These are phyloP conservation scores for Carnegiea gigantea DNA, from an alignment of 179 eudicot genomes.

Conservation along the genomic window DNA sequence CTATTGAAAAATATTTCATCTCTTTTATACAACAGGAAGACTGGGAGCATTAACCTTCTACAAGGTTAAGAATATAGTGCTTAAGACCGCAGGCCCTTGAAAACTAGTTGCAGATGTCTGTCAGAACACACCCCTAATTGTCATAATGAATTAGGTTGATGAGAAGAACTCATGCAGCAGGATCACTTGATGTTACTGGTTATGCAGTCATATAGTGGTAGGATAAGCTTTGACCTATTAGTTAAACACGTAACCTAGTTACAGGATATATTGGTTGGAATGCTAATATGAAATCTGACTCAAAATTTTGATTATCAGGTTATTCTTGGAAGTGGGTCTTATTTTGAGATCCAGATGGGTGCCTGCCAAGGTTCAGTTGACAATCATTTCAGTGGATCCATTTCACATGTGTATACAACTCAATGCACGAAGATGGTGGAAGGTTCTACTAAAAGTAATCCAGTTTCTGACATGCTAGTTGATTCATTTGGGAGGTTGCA, in stretches of 20 bases:
- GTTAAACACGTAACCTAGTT: not conserved
- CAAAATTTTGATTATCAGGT: conserved; percentile 28
- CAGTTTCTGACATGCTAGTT: conserved; percentile 67
- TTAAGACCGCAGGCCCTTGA: too few species aligned
- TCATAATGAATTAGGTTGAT: too few species aligned
- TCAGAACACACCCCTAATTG: too few species aligned
- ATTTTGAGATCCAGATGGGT: conserved; percentile 17
- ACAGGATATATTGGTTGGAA: conserved; percentile 5
- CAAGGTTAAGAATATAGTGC: too few species aligned
- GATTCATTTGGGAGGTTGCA: conserved; percentile 94
- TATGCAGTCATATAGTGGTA: not conserved
- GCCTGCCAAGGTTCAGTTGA: conserved; percentile 26
- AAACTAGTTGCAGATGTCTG: too few species aligned
- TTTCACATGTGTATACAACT: conserved; percentile 40
- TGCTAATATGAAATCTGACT: conserved; percentile 2
- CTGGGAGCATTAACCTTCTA: not conserved
- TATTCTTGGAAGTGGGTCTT: conserved; percentile 24
- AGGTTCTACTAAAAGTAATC: conserved; percentile 39
- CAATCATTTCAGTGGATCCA: conserved; percentile 26
- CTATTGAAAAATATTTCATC: too few species aligned
- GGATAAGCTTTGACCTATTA: not conserved
- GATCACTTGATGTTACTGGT: not conserved
- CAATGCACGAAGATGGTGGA: conserved; percentile 46
- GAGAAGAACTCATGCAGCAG: too few species aligned
- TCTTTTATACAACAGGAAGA: not conserved